Evolutionary conservation across 352 stramenopile genomes (phyloP).

Genomic region (Globisporangium echinulatum): DNA sequence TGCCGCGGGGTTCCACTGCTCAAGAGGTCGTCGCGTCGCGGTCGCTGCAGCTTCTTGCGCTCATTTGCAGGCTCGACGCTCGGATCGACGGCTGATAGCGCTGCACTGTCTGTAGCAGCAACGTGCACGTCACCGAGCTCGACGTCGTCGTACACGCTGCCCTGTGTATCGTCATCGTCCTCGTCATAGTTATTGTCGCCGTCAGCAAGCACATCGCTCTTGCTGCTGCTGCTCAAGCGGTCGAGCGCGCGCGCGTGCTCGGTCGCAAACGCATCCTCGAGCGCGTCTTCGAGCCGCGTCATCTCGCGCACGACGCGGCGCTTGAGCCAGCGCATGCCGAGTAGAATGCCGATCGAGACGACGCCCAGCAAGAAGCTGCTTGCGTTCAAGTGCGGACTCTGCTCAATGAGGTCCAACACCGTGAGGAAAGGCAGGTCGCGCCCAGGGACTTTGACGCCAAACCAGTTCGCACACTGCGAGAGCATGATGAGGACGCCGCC

Average conservation of each 20-base stretch:
- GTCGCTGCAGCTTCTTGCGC: conserved; percentile 5
- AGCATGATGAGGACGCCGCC: conserved; percentile 89
- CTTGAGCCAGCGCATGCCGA: conserved; percentile 39
- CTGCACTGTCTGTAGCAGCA: no score
- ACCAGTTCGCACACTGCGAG: conserved; percentile 83
- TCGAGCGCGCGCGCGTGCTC: conserved; percentile 32
- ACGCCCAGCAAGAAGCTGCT: conserved; percentile 61
- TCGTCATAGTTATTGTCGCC: conserved; percentile 14
- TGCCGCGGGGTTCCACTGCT: conserved; percentile 21
- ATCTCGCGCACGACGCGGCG: conserved; percentile 39
- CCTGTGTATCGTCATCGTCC: conserved; percentile 15
- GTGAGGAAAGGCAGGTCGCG: conserved; percentile 55
- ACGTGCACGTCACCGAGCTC: conserved; percentile 11
- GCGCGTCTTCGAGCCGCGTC: conserved; percentile 21
- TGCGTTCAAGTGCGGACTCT: conserved; percentile 61
- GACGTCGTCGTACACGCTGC: conserved; percentile 20
- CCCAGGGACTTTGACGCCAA: conserved; percentile 61
- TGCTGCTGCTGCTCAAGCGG: conserved; percentile 18
- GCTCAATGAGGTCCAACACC: conserved; percentile 44
- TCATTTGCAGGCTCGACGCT: background rate
- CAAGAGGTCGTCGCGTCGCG: conserved; percentile 2
- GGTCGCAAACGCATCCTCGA: conserved; percentile 39
- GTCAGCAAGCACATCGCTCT: conserved; percentile 9
- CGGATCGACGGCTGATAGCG: background rate
- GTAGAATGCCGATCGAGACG: conserved; percentile 45